Evolutionary conservation across 805 yeast species (phyloP).

Genomic region (Myxozyma geophila): DNA sequence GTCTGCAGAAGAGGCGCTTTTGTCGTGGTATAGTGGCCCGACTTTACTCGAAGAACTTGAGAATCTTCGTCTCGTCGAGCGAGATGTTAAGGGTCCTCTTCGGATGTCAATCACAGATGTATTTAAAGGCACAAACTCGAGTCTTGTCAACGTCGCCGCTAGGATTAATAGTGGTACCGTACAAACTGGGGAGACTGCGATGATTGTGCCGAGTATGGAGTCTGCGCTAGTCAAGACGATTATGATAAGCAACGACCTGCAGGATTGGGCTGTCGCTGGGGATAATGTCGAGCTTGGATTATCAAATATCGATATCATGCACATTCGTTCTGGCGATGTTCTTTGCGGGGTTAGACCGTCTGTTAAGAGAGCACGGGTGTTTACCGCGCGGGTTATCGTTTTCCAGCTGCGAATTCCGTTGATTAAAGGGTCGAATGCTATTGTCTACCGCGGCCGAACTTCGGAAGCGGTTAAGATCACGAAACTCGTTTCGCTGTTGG

Average conservation of each 20-base stretch:
- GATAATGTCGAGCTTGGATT: slow-evolving; percentile 58
- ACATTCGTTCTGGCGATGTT: slow-evolving; percentile 70
- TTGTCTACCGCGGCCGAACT: slow-evolving; percentile 75
- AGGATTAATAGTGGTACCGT: slow-evolving; percentile 69
- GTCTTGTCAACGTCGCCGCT: slow-evolving; percentile 60
- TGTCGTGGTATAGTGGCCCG: slow-evolving; percentile 54
- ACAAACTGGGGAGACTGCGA: slow-evolving; percentile 70
- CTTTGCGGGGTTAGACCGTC: slow-evolving; percentile 53
- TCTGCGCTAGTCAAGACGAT: slow-evolving; percentile 40
- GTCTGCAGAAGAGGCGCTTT: slow-evolving; percentile 39
- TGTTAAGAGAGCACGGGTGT: slow-evolving; percentile 54
- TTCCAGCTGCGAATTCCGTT: slow-evolving; percentile 76
- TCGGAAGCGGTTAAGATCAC: slow-evolving; percentile 70
- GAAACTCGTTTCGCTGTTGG: slow-evolving; percentile 50
- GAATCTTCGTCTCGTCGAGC: slow-evolving; percentile 14
- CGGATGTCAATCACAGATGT: slow-evolving; percentile 69
- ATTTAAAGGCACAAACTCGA: slow-evolving; percentile 54
- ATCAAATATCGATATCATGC: slow-evolving; percentile 46
- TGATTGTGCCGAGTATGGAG: slow-evolving; percentile 56
- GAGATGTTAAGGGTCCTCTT: slow-evolving; percentile 52
- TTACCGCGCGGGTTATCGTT: slow-evolving; percentile 61
- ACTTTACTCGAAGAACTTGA: slow-evolving; percentile 50
- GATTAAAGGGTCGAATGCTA: slow-evolving; percentile 76
- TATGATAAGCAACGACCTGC: slow-evolving; percentile 38
- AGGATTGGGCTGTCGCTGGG: slow-evolving; percentile 56